phyloP scores from a whole-genome alignment of 257 asterid genomes.

The Dorcoceras hygrometricum region DNA sequence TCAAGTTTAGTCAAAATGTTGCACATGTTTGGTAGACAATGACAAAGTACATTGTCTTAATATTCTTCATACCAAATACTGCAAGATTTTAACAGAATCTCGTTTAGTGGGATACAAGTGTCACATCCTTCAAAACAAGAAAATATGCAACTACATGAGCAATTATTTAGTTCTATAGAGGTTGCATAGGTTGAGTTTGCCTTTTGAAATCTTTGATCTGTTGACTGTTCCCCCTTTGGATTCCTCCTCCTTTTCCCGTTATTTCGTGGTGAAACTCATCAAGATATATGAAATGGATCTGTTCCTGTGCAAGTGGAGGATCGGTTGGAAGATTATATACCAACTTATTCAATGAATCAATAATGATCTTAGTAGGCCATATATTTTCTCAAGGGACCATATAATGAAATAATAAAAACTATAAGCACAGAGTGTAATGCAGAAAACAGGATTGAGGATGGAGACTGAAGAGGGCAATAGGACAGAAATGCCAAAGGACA shows the following conservation, averaged over 20 bases:
- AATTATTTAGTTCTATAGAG: background rate
- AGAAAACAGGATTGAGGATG: slow-evolving; percentile 24
- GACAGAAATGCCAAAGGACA: slow-evolving; percentile 44
- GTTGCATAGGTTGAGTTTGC: too few species aligned
- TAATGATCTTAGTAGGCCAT: background rate
- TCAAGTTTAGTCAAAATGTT: slow-evolving; percentile 24
- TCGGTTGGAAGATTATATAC: too few species aligned
- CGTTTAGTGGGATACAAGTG: background rate
- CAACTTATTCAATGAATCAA: background rate
- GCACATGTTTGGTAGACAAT: slow-evolving; percentile 26
- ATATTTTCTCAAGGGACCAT: background rate
- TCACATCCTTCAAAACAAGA: background rate
- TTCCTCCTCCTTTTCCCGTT: background rate
- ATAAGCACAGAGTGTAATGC: slow-evolving; percentile 9
- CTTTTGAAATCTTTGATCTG: too few species aligned
- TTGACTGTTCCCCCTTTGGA: background rate
- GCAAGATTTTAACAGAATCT: background rate
- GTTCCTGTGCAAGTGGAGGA: too few species aligned
- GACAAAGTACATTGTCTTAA: slow-evolving; percentile 11
- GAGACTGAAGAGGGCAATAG: slow-evolving; percentile 26
- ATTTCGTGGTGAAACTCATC: background rate
- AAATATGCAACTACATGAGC: background rate
- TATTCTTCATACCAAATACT: background rate
- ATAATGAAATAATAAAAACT: background rate
- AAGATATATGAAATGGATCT: too few species aligned